phyloP scores from a whole-genome alignment of 352 stramenopile genomes.

The Pythium folliculosum region DNA sequence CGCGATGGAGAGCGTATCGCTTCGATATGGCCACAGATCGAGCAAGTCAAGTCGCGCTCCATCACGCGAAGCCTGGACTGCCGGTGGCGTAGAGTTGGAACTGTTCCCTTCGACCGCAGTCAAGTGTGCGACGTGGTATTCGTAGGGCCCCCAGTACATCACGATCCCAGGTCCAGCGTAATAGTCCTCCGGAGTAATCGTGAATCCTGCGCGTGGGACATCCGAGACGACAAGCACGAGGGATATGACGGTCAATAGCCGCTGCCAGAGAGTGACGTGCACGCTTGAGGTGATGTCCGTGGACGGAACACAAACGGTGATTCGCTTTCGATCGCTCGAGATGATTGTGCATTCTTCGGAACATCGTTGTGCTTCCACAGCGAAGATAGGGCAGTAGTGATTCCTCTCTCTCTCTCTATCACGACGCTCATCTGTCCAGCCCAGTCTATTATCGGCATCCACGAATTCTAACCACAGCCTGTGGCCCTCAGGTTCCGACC shows the following conservation, averaged over 20 bases:
- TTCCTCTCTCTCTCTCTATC: no score
- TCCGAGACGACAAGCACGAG: slow-evolving; percentile 47
- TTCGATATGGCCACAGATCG: slow-evolving; percentile 24
- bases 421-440: no score
- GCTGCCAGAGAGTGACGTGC: background rate
- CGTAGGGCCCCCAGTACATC: slow-evolving; percentile 47
- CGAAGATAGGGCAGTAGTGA: no score
- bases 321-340: background rate
- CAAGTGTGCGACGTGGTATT: slow-evolving; percentile 46
- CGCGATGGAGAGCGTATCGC: slow-evolving; percentile 24
- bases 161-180: slow-evolving; percentile 37
- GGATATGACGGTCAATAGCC: slow-evolving; percentile 37
- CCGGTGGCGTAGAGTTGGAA: background rate
- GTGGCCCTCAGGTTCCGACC: no score
- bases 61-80: background rate
- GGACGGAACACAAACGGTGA: background rate
- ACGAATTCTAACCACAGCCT: no score
- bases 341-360: background rate
- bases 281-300: background rate
- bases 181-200: slow-evolving; percentile 30
- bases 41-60: slow-evolving; percentile 6
- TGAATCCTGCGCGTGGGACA: slow-evolving; percentile 49
- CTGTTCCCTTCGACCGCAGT: background rate
- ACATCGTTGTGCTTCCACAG: background rate
- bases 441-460: no score